Evolutionary conservation across 73 alveolate species (phyloP).

Genomic region (Symbiodinium pilosum): DNA sequence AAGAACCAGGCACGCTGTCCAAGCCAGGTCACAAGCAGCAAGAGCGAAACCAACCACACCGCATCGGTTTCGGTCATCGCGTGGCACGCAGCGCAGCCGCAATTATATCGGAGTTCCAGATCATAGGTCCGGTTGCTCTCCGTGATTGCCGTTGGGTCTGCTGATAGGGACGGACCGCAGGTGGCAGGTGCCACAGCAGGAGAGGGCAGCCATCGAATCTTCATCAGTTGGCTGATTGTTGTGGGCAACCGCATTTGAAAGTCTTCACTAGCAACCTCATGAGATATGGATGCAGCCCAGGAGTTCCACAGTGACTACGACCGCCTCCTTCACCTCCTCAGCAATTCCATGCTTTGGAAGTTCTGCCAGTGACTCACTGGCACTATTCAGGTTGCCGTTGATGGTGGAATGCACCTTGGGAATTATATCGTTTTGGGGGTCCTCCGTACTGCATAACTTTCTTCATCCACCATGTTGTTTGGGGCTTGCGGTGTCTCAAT

Average conservation of each 20-base stretch:
- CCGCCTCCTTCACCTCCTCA: not conserved
- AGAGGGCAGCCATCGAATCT: not conserved
- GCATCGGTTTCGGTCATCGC: not conserved
- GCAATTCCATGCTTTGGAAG: not conserved
- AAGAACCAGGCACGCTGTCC: no score
- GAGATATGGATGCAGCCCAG: no score
- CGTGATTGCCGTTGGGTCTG: no score
- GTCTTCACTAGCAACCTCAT: not conserved
- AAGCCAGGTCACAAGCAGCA: not conserved
- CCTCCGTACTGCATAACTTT: no score
- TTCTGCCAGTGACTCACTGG: not conserved
- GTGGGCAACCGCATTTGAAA: not conserved
- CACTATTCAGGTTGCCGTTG: no score
- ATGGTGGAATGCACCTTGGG: no score
- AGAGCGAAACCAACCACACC: not conserved
- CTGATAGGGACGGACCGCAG: no score
- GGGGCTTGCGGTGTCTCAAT: no score
- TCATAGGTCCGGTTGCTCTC: no score
- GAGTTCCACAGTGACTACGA: slow-evolving; percentile 1
- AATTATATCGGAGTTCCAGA: not conserved
- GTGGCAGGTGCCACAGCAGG: not conserved
- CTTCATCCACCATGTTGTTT: no score
- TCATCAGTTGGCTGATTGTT: not conserved
- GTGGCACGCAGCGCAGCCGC: not conserved
- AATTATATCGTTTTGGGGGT: no score